Percentiles rank a stretch among this genome's conserved stretches.
Conservation (phyloP, 2,329 filamentous ascomycete genomes). For the Fusarium papillatum region DNA sequence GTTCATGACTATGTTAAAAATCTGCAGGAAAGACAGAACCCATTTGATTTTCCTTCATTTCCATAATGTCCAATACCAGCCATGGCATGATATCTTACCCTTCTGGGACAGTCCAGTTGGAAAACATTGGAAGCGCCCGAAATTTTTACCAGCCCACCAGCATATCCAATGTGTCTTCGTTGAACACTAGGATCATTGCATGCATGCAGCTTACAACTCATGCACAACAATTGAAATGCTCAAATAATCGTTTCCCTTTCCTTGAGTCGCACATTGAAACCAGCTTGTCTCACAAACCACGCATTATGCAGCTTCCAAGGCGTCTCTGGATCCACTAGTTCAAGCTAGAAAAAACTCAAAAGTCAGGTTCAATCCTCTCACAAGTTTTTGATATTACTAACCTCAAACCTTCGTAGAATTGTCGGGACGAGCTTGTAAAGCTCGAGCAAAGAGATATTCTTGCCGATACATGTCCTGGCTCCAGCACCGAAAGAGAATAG, state of each 20-base stretch:
- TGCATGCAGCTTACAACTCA: background rate
- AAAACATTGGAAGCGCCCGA: background rate
- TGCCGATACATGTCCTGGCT: conserved; percentile 76
- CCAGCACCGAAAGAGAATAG: conserved; percentile 76
- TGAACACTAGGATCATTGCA: background rate
- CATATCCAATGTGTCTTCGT: background rate
- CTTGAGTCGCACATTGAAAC: conserved; percentile 56
- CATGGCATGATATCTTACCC: background rate
- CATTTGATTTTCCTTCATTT: background rate
- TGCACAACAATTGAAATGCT: too few species aligned
- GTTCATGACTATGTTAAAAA: background rate
- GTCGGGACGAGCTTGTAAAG: conserved; percentile 71
- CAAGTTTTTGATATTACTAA: background rate
- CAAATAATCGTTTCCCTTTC: conserved; percentile 13
- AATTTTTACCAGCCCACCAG: background rate
- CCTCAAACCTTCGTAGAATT: conserved; percentile 24
- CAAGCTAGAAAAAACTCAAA: conserved; percentile 54
- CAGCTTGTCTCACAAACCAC: conserved; percentile 71
- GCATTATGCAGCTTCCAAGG: conserved; percentile 71
- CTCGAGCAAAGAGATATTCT: conserved; percentile 73
- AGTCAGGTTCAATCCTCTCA: background rate
- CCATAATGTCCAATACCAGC: too few species aligned
- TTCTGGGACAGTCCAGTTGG: background rate
- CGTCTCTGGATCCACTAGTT: conserved; percentile 63
- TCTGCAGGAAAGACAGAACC: background rate